Conservation (phyloP, 176 grass and related monocot genomes). For the Bromus sterilis region DNA sequence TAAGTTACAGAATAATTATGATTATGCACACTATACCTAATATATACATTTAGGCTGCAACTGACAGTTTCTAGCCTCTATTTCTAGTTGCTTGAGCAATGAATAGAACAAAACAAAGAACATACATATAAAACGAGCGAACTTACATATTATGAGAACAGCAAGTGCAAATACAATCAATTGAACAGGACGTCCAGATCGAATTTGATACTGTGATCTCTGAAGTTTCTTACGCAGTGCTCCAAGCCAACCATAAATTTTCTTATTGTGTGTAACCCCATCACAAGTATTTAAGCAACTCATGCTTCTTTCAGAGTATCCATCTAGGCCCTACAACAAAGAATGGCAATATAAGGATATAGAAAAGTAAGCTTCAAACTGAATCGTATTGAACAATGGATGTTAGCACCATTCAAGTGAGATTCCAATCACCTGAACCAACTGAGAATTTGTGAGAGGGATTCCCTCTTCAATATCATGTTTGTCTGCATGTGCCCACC, state of each 20-base stretch:
- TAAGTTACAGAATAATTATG: neutral
- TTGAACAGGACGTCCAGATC: conserved; percentile 45
- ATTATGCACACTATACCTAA: neutral
- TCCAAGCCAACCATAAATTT: conserved; percentile 71
- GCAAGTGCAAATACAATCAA: conserved; percentile 24
- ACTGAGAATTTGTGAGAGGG: conserved; percentile 52
- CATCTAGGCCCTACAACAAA: conserved; percentile 32
- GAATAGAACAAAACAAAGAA: neutral
- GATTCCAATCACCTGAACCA: conserved; percentile 39
- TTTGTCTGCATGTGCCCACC: conserved; percentile 40
- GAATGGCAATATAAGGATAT: conserved; percentile 7
- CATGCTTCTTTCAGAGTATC: conserved; percentile 59
- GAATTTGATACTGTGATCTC: conserved; percentile 76
- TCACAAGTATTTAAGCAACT: conserved; percentile 49
- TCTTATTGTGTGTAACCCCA: conserved; percentile 51
- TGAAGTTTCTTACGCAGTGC: conserved; percentile 55
- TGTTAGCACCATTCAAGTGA: conserved; percentile 4
- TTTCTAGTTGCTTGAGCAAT: conserved; percentile 2
- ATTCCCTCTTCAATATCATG: conserved; percentile 37
- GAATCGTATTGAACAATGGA: conserved; percentile 5
- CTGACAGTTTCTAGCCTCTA: neutral
- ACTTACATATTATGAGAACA: conserved; percentile 50
- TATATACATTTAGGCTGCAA: neutral
- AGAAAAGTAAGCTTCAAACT: neutral
- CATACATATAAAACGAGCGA: neutral